Evolutionary conservation across 1,284 basidiomycete species (phyloP), one percentile per base, ranked within the genome.

Genomic region (Sphaerobolus stellatus): DNA sequence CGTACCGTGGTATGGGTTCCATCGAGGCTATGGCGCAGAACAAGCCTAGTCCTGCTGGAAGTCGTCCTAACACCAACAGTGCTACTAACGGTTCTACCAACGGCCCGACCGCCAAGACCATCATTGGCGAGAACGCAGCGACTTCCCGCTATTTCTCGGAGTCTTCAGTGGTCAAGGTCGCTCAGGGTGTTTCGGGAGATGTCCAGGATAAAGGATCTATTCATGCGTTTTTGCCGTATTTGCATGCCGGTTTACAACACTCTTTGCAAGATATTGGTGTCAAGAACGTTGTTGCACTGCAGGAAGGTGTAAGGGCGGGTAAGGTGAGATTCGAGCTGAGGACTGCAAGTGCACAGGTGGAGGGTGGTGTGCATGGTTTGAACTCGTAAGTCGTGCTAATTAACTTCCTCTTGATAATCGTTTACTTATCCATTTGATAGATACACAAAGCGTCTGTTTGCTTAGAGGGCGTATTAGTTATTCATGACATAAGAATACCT

Each of bases 71-170:
- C 18, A 68, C 65, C 20, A 50, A 55, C 24, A 33, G 57, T 8
- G 54, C 59, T 24, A 62, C 62, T 29, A 30, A 54, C 31, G 72
- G 69, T 40, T 69, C 70, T 55, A 75, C 59, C 62, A 86, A 80
- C 71, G 79, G n/a, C n/a, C n/a, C n/a, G n/a, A 75, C 56, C 73
- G 75, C 72, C 61, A 80, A 72, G 70, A 71, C 68, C 54, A 73
- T 65, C 31, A 76, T 73, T n/a, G 74, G 86, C 45, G 94, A 97
- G 75, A 99, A 98, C 66, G 96, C 96, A 14, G 97, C 97, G 4
- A 98, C 94, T 3, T 88, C 94, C 45, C 84, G 96, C 31, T 99
- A 99, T 78, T 99, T 99, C 74, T 97, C 94, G 31, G 97, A 99
- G 76, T 83, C 85, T 57, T 94, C 94, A 57, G 81, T 89, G 2